Evolutionary conservation across 192 early-diverging fungal species (phyloP).

Genomic region (Dissophora ornata): DNA sequence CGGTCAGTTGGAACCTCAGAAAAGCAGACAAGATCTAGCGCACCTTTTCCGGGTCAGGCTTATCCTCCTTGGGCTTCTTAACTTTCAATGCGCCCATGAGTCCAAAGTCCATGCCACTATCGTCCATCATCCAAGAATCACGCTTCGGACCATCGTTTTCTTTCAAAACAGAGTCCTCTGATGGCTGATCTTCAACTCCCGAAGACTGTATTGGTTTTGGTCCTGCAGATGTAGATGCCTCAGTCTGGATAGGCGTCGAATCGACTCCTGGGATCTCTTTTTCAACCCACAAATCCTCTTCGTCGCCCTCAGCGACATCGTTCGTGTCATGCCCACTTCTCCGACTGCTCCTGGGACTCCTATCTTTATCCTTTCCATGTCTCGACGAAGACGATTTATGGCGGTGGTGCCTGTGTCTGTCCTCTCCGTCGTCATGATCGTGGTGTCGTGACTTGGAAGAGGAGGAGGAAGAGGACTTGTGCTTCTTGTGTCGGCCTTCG

Average conservation of each 20-base stretch:
- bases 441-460: slow-evolving; percentile 42
- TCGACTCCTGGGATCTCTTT: slow-evolving; percentile 29
- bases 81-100: slow-evolving; percentile 51
- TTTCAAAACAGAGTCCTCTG: neutral
- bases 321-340: slow-evolving; percentile 1
- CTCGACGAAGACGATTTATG: slow-evolving; percentile 30
- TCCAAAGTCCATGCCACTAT: slow-evolving; percentile 55
- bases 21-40: no score
- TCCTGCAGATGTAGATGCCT: neutral
- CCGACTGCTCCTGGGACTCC: neutral
- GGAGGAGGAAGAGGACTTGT: slow-evolving; percentile 47
- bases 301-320: slow-evolving; percentile 13
- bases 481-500: slow-evolving; percentile 26
- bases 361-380: slow-evolving; percentile 22
- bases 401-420: slow-evolving; percentile 10
- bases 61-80: slow-evolving; percentile 54
- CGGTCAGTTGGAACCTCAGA: no score
- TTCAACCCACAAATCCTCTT: slow-evolving; percentile 52
- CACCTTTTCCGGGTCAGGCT: slow-evolving; percentile 59
- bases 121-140: slow-evolving; percentile 53
- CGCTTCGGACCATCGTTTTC: slow-evolving; percentile 13
- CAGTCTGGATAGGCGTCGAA: neutral
- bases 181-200: neutral
- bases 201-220: neutral
- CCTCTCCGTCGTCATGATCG: slow-evolving; percentile 19